Evolutionary conservation across 169 alveolate species (phyloP).

Genomic region (Babesia microti): DNA sequence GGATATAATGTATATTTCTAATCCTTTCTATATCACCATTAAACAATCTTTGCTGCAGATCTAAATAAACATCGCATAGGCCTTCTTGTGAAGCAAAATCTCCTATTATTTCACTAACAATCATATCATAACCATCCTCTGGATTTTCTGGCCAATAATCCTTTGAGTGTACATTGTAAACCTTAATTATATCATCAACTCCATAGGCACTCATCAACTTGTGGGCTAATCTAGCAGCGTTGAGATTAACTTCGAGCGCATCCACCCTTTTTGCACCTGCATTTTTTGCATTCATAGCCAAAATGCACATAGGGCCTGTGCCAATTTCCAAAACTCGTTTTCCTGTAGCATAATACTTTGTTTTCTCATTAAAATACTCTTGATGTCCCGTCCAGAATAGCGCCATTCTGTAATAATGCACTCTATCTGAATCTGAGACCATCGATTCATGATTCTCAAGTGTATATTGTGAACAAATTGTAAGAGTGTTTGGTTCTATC

Average conservation of each 20-base stretch:
- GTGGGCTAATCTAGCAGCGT: conserved; percentile 62
- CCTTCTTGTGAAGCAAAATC: conserved; percentile 77
- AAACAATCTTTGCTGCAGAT: conserved; percentile 58
- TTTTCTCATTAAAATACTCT: conserved; percentile 1
- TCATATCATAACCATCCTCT: conserved; percentile 56
- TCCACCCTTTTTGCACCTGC: conserved; percentile 72
- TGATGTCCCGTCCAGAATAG: conserved; percentile 64
- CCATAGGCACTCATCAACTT: conserved; percentile 63
- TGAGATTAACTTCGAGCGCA: conserved; percentile 66
- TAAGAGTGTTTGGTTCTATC: conserved; percentile 54
- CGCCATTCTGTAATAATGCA: conserved; percentile 66
- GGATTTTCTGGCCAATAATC: conserved; percentile 20
- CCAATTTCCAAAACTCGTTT: conserved; percentile 65
- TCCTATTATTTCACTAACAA: conserved; percentile 70
- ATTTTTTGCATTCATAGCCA: conserved; percentile 66
- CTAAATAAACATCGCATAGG: conserved; percentile 68
- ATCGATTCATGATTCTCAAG: conserved; percentile 61
- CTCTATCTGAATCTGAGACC: conserved; percentile 63
- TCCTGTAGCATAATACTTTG: conserved; percentile 36
- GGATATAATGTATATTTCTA: conserved; percentile 57
- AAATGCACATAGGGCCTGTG: conserved; percentile 69
- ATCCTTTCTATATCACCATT: conserved; percentile 39
- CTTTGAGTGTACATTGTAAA: conserved; percentile 59
- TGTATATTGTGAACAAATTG: conserved; percentile 59
- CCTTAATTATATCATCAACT: conserved; percentile 46